Percentiles rank a stretch among this genome's conserved stretches.
phyloP scores from a whole-genome alignment of 495 filamentous ascomycete genomes.

The Penicillium paradoxum region DNA sequence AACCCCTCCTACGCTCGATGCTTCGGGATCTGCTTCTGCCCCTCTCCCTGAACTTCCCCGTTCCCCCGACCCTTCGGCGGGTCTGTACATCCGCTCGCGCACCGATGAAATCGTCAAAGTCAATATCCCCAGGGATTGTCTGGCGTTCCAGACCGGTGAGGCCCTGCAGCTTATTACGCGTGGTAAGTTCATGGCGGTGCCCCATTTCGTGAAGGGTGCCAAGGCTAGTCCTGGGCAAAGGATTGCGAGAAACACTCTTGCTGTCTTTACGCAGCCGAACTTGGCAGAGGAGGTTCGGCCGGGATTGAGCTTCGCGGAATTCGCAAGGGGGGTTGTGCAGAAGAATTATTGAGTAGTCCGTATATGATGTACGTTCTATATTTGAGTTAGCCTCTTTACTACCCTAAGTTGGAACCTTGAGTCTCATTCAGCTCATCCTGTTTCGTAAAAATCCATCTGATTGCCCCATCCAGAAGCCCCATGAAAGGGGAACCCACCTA shows the following conservation, averaged over 20 bases:
- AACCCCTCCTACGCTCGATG: slow-evolving; percentile 32
- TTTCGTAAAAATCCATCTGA: not conserved
- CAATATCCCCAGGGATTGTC: slow-evolving; percentile 80
- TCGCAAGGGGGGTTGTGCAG: slow-evolving; percentile 77
- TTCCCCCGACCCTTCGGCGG: slow-evolving; percentile 77
- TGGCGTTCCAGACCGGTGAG: slow-evolving; percentile 96
- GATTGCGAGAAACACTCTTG: slow-evolving; percentile 87
- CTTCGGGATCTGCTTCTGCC: not conserved
- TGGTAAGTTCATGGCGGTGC: slow-evolving; percentile 88
- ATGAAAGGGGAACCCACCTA: not conserved
- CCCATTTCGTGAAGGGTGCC: slow-evolving; percentile 86
- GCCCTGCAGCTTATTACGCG: slow-evolving; percentile 82
- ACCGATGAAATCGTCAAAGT: slow-evolving; percentile 75
- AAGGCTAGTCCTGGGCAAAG: slow-evolving; percentile 26
- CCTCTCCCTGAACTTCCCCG: slow-evolving; percentile 60
- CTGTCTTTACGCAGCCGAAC: slow-evolving; percentile 97
- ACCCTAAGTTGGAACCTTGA: not conserved
- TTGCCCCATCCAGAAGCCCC: not conserved
- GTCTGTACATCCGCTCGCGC: slow-evolving; percentile 87
- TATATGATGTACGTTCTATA: not conserved
- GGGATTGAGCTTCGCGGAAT: slow-evolving; percentile 76
- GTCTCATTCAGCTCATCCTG: not conserved
- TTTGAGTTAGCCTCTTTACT: not conserved
- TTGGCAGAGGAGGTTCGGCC: slow-evolving; percentile 75
- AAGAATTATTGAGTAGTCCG: slow-evolving; percentile 65